Conservation (phyloP, 78 protist species). For the Dictyostelium firmibasis region DNA sequence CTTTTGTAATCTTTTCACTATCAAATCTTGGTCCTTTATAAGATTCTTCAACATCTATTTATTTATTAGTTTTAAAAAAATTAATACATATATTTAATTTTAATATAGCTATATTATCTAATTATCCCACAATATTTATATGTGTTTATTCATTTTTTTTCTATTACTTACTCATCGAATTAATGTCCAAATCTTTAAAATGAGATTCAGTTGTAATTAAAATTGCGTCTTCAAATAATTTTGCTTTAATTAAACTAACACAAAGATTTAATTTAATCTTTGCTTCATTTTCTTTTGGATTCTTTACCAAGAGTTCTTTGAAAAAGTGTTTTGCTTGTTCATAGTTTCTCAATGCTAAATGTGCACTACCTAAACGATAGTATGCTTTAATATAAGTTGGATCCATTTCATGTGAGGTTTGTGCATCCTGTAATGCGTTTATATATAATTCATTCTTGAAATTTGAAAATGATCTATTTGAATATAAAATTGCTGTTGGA, state of each 20-base stretch:
- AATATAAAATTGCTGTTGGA: constrained; percentile 73
- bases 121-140: too few relatives aligned
- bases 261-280: constrained; percentile 79
- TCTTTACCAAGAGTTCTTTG: constrained; percentile 52
- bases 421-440: constrained; percentile 87
- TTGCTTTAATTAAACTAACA: constrained; percentile 78
- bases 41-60: constrained; percentile 59
- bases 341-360: constrained; percentile 88
- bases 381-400: constrained; percentile 89
- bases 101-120: too few relatives aligned
- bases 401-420: constrained; percentile 84
- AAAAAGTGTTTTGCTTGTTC: constrained; percentile 89
- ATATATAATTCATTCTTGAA: constrained; percentile 88
- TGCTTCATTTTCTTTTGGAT: constrained; percentile 84
- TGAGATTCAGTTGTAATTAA: constrained; percentile 41
- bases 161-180: constrained; percentile 46
- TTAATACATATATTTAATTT: too few relatives aligned
- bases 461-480: constrained; percentile 91
- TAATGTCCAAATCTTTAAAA: constrained; percentile 29
- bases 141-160: too few relatives aligned
- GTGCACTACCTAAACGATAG: constrained; percentile 93
- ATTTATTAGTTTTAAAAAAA: neutral
- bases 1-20: constrained; percentile 73
- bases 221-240: constrained; percentile 91
- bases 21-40: constrained; percentile 88